Evolutionary conservation across 768 basidiomycete species (phyloP).

Genomic region (Podaxis rugospora): DNA sequence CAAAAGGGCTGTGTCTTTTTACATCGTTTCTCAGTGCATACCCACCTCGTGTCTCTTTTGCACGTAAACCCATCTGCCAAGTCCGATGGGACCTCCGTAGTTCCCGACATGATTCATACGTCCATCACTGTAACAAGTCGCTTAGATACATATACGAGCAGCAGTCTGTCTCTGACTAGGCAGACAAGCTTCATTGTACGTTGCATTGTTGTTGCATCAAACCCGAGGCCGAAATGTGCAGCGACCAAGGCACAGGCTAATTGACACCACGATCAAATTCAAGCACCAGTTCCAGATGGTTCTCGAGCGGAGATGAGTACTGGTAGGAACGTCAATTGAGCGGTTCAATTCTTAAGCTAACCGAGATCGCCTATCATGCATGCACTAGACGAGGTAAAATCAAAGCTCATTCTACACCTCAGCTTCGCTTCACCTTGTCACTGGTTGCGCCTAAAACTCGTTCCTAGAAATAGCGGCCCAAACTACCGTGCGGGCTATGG

Average conservation of each 20-base stretch:
- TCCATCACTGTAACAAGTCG: constrained; percentile 4
- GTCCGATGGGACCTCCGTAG: constrained; percentile 3
- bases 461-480: neutral
- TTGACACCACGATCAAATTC: neutral
- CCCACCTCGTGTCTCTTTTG: neutral
- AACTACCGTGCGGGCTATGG: neutral
- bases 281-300: neutral
- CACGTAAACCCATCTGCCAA: constrained; percentile 1
- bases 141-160: neutral
- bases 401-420: neutral
- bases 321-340: neutral
- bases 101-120: neutral
- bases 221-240: neutral
- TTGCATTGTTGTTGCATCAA: neutral
- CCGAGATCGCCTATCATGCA: neutral
- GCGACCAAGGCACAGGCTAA: neutral
- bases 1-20: neutral
- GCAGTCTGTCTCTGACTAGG: neutral
- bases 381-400: neutral
- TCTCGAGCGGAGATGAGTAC: neutral
- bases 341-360: neutral
- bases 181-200: neutral
- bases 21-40: neutral
- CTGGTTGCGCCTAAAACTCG: neutral
- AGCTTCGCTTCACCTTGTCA: neutral